These are phyloP conservation scores for Xylaria intraflava DNA, from an alignment of 495 filamentous ascomycete species.

Conservation along the genomic window DNA sequence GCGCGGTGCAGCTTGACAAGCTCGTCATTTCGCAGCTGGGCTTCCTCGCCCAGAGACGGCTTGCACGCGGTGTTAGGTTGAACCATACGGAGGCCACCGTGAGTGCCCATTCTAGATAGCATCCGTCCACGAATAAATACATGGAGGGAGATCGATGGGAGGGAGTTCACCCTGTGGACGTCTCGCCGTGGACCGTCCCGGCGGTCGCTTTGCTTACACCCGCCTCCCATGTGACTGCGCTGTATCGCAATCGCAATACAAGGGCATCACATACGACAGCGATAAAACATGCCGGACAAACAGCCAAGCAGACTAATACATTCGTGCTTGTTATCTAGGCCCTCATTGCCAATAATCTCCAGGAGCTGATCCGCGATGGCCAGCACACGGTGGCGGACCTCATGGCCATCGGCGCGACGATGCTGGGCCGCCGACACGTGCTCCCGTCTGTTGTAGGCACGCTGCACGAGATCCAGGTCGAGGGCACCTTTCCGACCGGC, in stretches of 20 bases:
- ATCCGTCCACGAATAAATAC: too few relatives aligned
- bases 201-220: too few relatives aligned
- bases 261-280: too few relatives aligned
- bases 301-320: conserved; percentile 7
- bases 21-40: conserved; percentile 88
- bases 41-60: conserved; percentile 76
- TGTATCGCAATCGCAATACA: too few relatives aligned
- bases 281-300: neutral
- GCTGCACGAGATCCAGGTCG: conserved; percentile 79
- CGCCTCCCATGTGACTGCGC: too few relatives aligned
- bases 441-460: conserved; percentile 71
- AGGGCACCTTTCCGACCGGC: conserved; percentile 86
- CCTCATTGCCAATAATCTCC: conserved; percentile 81
- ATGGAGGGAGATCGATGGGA: too few relatives aligned
- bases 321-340: conserved; percentile 46
- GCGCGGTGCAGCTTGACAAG: conserved; percentile 73
- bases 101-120: too few relatives aligned
- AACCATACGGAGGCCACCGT: conserved; percentile 91
- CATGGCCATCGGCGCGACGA: conserved; percentile 82
- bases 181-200: too few relatives aligned
- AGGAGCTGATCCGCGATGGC: conserved; percentile 98
- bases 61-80: conserved; percentile 80
- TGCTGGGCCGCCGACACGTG: conserved; percentile 94
- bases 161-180: too few relatives aligned
- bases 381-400: conserved; percentile 85